Evolutionary conservation across 1,284 basidiomycete species (phyloP).

Genomic region (Naganishia liquefaciens): DNA sequence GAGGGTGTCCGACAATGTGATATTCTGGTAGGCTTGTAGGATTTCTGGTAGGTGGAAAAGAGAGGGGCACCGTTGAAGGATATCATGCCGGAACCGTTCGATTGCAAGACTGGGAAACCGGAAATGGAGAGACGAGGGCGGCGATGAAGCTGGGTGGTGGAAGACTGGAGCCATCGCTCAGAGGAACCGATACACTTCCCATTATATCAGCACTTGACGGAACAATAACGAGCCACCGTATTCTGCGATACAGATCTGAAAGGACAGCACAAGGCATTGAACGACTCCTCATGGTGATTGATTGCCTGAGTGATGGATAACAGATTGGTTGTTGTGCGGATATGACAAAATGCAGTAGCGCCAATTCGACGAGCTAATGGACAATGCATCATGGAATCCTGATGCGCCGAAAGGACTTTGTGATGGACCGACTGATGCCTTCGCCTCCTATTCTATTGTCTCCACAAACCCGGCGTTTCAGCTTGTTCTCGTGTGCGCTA

Average conservation of each 20-base stretch:
- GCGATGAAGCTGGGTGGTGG: too few relatives aligned
- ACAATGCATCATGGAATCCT: not conserved
- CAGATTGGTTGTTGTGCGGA: slow-evolving; percentile 5
- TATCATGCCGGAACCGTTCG: not conserved
- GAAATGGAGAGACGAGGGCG: too few relatives aligned
- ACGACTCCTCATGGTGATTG: not conserved
- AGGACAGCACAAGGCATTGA: too few relatives aligned
- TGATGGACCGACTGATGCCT: slow-evolving; percentile 8
- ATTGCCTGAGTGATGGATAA: slow-evolving; percentile 21
- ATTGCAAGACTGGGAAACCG: not conserved
- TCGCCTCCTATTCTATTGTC: not conserved
- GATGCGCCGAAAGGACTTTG: too few relatives aligned
- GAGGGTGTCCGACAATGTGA: slow-evolving; percentile 25
- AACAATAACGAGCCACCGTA: not conserved
- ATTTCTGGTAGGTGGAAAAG: not conserved
- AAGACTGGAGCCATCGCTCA: too few relatives aligned
- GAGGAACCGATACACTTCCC: not conserved
- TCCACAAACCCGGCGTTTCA: slow-evolving; percentile 17
- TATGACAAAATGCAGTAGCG: not conserved
- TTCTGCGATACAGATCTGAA: too few relatives aligned
- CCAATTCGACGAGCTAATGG: slow-evolving; percentile 1
- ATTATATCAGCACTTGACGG: slow-evolving; percentile 11
- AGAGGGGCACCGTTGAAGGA: slow-evolving; percentile 3
- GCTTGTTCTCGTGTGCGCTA: slow-evolving; percentile 8
- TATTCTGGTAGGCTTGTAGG: not conserved